Conservation (phyloP, 345 rosid species). For the Melaleuca quinquenervia region DNA sequence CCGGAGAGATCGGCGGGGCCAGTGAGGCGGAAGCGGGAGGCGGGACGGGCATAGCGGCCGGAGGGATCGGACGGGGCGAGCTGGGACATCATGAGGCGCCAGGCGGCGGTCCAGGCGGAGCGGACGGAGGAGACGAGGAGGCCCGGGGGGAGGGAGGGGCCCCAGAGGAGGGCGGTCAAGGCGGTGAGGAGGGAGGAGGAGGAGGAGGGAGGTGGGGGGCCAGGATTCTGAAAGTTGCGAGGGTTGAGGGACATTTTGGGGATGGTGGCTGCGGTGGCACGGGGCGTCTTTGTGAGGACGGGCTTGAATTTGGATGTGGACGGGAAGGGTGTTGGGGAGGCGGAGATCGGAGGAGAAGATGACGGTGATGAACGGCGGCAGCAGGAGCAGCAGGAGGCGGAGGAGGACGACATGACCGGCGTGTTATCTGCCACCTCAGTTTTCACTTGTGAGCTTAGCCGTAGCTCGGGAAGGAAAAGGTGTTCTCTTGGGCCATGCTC, state of each 20-base stretch:
- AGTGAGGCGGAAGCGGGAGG: conserved; percentile 53
- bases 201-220: not conserved
- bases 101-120: conserved; percentile 55
- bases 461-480: not conserved
- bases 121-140: conserved; percentile 75
- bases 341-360: not conserved
- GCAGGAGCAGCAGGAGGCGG: not conserved
- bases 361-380: not conserved
- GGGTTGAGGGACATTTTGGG: not conserved
- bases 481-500: not conserved
- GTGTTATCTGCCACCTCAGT: not conserved
- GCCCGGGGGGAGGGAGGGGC: conserved; percentile 87
- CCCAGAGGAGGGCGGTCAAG: conserved; percentile 67
- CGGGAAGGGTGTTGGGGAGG: not conserved
- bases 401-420: not conserved
- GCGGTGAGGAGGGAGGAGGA: conserved; percentile 19
- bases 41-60: conserved; percentile 73
- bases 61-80: conserved; percentile 81
- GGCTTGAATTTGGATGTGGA: not conserved
- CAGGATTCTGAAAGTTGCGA: not conserved
- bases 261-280: not conserved
- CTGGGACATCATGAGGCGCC: conserved; percentile 92
- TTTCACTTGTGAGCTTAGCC: not conserved
- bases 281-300: not conserved
- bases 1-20: conserved; percentile 17